phyloP scores from a whole-genome alignment of 306 rosid genomes.

The Prinsepia uniflora region DNA sequence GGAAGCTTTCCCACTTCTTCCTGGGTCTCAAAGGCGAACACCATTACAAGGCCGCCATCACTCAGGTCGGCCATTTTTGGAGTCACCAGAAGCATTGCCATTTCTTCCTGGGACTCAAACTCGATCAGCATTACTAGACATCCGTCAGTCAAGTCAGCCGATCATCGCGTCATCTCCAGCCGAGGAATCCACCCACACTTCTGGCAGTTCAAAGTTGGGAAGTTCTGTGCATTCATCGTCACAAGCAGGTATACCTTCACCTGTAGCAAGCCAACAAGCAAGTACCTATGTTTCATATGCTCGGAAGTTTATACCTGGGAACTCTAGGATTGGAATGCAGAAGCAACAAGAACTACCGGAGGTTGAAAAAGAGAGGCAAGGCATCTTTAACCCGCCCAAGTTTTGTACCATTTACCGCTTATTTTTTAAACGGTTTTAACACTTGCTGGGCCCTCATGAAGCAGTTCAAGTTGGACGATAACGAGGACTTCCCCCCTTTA shows the following conservation, averaged over 20 bases:
- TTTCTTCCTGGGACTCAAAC: constrained; percentile 25
- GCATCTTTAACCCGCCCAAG: constrained; percentile 8
- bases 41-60: no score
- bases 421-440: constrained; percentile 4
- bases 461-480: constrained; percentile 19
- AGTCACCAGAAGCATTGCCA: constrained; percentile 37
- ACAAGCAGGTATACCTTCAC: constrained; percentile 11
- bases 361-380: constrained; percentile 24
- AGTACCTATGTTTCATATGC: constrained; percentile 25
- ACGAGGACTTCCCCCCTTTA: constrained; percentile 25
- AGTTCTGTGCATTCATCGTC: constrained; percentile 13
- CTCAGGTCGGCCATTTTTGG: no score
- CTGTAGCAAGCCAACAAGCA: constrained; percentile 21
- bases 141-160: constrained; percentile 5
- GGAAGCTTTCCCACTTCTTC: no score
- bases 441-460: constrained; percentile 14
- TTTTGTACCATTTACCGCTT: constrained; percentile 9
- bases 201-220: constrained; percentile 19
- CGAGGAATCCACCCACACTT: constrained; percentile 15
- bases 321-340: constrained; percentile 18
- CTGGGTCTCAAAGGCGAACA: no score
- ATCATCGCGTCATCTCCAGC: not conserved
- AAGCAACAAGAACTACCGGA: constrained; percentile 12
- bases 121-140: constrained; percentile 13
- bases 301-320: constrained; percentile 2